Evolutionary conservation across 495 filamentous ascomycete genomes (phyloP).

Genomic region (Aspergillus bridgeri): DNA sequence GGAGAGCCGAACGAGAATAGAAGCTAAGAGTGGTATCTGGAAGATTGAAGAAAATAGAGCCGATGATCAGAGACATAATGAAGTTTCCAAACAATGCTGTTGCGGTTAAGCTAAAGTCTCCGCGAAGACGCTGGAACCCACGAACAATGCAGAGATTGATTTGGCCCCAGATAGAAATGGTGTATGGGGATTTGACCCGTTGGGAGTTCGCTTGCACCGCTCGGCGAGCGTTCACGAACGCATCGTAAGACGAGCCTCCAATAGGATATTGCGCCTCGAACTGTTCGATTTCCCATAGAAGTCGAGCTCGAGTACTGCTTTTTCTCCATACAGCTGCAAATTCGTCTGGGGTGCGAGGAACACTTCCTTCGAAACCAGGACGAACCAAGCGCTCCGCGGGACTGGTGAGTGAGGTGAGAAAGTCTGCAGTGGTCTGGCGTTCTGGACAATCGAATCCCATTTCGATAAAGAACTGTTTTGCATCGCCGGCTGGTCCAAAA

Average conservation of each 20-base stretch:
- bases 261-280: conserved; percentile 46
- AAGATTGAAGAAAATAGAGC: conserved; percentile 87
- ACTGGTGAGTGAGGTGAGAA: conserved; percentile 72
- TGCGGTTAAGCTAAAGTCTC: conserved; percentile 73
- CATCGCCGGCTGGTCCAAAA: conserved; percentile 58
- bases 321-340: conserved; percentile 62
- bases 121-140: conserved; percentile 58
- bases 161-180: conserved; percentile 44
- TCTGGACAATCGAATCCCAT: conserved; percentile 63
- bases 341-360: conserved; percentile 70
- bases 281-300: conserved; percentile 52
- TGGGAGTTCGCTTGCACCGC: conserved; percentile 43
- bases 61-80: conserved; percentile 79
- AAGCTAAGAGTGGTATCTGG: conserved; percentile 63
- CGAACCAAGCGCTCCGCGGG: conserved; percentile 61
- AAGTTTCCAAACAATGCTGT: conserved; percentile 75
- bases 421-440: conserved; percentile 68
- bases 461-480: conserved; percentile 60
- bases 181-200: conserved; percentile 46
- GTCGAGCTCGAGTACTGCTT: conserved; percentile 47
- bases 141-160: conserved; percentile 50
- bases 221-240: conserved; percentile 39
- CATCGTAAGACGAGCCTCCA: conserved; percentile 35
- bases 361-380: conserved; percentile 59
- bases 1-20: conserved; percentile 75